Percentiles rank a stretch among this genome's conserved stretches.
Conservation (phyloP, 306 rosid species). For the Casuarina cunninghamiana region DNA sequence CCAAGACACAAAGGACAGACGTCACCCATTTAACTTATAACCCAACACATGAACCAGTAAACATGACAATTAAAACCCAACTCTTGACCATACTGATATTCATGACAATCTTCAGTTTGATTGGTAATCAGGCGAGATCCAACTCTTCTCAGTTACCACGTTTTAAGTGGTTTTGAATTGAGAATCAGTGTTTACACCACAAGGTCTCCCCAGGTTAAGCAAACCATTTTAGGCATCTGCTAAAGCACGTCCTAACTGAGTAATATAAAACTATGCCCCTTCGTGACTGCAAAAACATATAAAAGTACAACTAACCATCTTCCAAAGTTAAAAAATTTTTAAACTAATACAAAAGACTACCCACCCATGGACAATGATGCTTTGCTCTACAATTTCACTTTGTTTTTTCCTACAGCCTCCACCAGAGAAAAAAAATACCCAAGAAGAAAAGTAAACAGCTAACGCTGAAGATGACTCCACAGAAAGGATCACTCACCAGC, state of each 20-base stretch:
- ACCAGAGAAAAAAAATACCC: too few relatives aligned
- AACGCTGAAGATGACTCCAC: background rate
- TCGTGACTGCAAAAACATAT: background rate
- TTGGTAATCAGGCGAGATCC: background rate
- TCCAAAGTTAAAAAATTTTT: too few relatives aligned
- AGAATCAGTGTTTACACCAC: background rate
- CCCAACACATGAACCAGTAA: background rate
- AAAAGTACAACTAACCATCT: background rate
- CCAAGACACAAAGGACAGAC: slow-evolving; percentile 1
- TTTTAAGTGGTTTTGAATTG: background rate
- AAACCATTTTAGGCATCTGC: background rate
- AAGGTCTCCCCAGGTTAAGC: background rate
- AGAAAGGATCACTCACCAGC: slow-evolving; percentile 57
- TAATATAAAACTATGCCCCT: background rate
- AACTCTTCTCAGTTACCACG: background rate
- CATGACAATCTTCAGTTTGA: background rate
- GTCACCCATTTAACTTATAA: background rate
- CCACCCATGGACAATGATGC: background rate
- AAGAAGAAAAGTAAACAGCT: background rate
- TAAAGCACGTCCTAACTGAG: background rate
- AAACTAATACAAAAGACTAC: background rate
- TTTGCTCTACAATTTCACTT: background rate
- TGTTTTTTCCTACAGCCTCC: too few relatives aligned
- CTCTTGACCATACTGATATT: background rate
- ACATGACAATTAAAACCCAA: background rate